phyloP scores from a whole-genome alignment of 1,284 basidiomycete genomes.

The Pascua sp. region DNA sequence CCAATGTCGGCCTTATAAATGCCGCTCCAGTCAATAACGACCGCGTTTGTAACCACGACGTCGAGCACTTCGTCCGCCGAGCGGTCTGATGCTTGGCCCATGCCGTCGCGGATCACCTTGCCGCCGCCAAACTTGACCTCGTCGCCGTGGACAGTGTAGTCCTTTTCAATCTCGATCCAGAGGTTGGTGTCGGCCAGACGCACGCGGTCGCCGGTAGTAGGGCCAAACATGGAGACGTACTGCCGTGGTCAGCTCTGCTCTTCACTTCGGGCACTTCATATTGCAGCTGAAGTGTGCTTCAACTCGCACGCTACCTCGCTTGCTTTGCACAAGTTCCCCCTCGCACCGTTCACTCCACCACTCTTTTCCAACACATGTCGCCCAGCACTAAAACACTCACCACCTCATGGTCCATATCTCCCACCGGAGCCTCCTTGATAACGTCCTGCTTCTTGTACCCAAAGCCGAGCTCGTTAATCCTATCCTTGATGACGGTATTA shows the following conservation, averaged over 20 bases:
- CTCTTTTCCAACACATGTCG: background rate
- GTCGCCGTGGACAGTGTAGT: slow-evolving; percentile 68
- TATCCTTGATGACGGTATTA: slow-evolving; percentile 8
- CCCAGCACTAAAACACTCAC: no score
- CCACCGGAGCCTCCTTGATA: slow-evolving; percentile 24
- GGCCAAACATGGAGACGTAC: slow-evolving; percentile 91
- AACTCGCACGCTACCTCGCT: no score
- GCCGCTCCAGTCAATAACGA: slow-evolving; percentile 91
- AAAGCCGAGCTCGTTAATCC: slow-evolving; percentile 36
- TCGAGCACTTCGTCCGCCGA: slow-evolving; percentile 71
- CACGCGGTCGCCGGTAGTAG: slow-evolving; percentile 85
- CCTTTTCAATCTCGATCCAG: slow-evolving; percentile 90
- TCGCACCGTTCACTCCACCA: no score
- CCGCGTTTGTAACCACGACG: slow-evolving; percentile 88
- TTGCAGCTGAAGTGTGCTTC: no score
- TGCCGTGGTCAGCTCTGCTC: slow-evolving; percentile 10
- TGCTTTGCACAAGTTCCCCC: no score
- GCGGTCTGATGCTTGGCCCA: slow-evolving; percentile 84
- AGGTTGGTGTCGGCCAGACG: slow-evolving; percentile 83
- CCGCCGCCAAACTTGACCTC: slow-evolving; percentile 98
- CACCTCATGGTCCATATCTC: slow-evolving; percentile 47
- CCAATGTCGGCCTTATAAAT: slow-evolving; percentile 99
- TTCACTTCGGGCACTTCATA: slow-evolving; percentile 20
- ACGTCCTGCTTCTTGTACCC: slow-evolving; percentile 40
- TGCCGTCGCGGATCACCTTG: slow-evolving; percentile 91